Evolutionary conservation across 352 stramenopile genomes (phyloP).

Genomic region (Phytophthora capsici): DNA sequence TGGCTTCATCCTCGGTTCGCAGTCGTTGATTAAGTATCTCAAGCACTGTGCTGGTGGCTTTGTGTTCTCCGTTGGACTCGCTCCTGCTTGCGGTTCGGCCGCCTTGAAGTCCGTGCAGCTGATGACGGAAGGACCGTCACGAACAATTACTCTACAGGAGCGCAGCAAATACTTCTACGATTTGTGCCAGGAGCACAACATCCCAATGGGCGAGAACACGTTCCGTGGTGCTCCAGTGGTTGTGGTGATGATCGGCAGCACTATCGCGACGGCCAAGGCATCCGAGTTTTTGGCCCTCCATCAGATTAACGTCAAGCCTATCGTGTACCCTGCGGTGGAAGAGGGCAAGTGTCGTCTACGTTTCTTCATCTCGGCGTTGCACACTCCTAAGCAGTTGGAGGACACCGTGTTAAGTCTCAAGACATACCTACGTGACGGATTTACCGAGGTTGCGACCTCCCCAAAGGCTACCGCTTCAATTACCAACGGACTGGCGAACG

Average conservation of each 20-base stretch:
- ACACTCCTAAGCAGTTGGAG: constrained; percentile 75
- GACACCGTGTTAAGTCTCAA: constrained; percentile 54
- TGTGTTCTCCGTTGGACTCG: constrained; percentile 80
- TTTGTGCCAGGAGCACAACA: constrained; percentile 64
- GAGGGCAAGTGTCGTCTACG: constrained; percentile 84
- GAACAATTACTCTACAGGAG: constrained; percentile 71
- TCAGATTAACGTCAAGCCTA: constrained; percentile 84
- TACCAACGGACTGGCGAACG: constrained; percentile 4
- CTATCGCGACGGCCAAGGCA: constrained; percentile 78
- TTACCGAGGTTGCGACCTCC: constrained; percentile 5
- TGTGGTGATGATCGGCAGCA: constrained; percentile 80
- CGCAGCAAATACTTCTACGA: constrained; percentile 81
- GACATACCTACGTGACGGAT: constrained; percentile 38
- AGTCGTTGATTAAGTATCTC: constrained; percentile 62
- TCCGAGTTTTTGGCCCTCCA: constrained; percentile 67
- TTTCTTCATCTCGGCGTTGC: constrained; percentile 87
- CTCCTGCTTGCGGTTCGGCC: constrained; percentile 68
- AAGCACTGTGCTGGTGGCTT: constrained; percentile 76
- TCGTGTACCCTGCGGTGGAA: constrained; percentile 87
- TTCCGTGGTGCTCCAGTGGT: constrained; percentile 79
- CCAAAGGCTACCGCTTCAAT: neutral
- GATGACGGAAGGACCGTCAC: constrained; percentile 61
- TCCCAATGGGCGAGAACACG: constrained; percentile 67
- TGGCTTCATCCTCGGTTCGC: constrained; percentile 66
- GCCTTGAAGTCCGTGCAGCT: constrained; percentile 76